Evolutionary conservation across 2,329 filamentous ascomycete genomes (phyloP), one percentile per base, ranked within the genome.

Genomic region (Colletotrichum sp.): DNA sequence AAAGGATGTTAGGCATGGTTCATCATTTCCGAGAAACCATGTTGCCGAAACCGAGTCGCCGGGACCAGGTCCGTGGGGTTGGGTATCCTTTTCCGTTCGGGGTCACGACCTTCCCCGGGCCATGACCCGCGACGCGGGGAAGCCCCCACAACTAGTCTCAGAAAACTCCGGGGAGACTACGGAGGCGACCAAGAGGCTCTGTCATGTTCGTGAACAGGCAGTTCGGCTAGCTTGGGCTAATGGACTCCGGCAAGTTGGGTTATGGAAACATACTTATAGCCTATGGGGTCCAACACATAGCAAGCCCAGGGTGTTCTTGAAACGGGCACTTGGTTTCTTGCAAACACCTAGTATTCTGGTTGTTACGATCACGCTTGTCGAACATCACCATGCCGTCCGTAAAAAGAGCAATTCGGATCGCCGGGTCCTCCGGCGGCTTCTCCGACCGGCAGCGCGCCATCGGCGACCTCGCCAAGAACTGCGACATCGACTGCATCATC

Each of bases 401-500:
- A 59, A 84, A 83, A 76, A 80, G 84, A 75, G 82, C 85, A 9
- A 84, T 87, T 76, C 84, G 84, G 76, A 85, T 87, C 77, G 85
- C 85, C 71, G 85, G 59, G 30, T 62, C 59, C 16, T 62, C 59
- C 18, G 59, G 86, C 32, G 85, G 85, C 34, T 87, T 87, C 81
- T 85, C 85, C 24, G 86, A 87, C 78, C 82, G 86, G 44, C 84
- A 86, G 75, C 82, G 85, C 24, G 86, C 86, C 72, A 86, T 86
- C 70, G 78, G 81, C 32, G 83, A 84, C 36, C 81, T 87, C n/a
- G 86, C 86, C 49, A 83, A 83, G 76, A 80, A 85, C 81, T 78
- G 82, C 77, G 82, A 83, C 24, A 79, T 83, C 39, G 81, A 83
- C 77, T 79, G 80, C 76, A 82, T 81, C 72, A 80, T 82, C 60